phyloP scores from a whole-genome alignment of 192 early-diverging fungal species.

The Ambispora gerdemannii region DNA sequence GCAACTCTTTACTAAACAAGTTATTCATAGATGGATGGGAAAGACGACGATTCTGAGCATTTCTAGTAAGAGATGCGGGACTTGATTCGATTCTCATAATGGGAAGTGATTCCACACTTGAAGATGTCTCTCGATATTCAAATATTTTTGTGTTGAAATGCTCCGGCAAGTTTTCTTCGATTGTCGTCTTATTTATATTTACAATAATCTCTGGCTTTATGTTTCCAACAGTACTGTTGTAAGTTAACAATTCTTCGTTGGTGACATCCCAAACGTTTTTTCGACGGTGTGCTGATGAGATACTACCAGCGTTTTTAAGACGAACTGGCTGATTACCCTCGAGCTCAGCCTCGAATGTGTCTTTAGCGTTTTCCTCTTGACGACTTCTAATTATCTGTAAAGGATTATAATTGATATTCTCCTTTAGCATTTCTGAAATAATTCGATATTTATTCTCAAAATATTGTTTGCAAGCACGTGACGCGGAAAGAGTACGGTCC shows the following conservation, averaged over 20 bases:
- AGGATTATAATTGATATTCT: slow-evolving; percentile 17
- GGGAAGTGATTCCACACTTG: not conserved
- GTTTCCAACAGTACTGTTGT: not conserved
- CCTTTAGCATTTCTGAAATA: slow-evolving; percentile 14
- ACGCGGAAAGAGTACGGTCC: not conserved
- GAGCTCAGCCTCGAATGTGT: not conserved
- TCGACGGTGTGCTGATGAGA: not conserved
- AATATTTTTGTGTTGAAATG: not conserved
- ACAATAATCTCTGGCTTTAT: not conserved
- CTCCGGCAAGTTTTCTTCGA: not conserved
- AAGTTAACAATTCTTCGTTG: slow-evolving; percentile 6
- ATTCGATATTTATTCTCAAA: slow-evolving; percentile 21
- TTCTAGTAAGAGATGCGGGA: not conserved
- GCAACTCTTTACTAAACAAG: not conserved
- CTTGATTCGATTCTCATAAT: not conserved
- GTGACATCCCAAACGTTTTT: slow-evolving; percentile 14
- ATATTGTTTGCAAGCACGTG: slow-evolving; percentile 17
- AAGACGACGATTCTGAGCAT: not conserved
- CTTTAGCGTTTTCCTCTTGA: not conserved
- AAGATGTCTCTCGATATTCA: no score
- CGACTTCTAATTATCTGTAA: slow-evolving; percentile 1
- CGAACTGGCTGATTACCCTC: not conserved
- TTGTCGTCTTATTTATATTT: not conserved
- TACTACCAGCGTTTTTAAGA: not conserved
- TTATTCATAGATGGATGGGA: not conserved